phyloP scores from a whole-genome alignment of 169 alveolate genomes.

The Amoebophrya sp. region DNA sequence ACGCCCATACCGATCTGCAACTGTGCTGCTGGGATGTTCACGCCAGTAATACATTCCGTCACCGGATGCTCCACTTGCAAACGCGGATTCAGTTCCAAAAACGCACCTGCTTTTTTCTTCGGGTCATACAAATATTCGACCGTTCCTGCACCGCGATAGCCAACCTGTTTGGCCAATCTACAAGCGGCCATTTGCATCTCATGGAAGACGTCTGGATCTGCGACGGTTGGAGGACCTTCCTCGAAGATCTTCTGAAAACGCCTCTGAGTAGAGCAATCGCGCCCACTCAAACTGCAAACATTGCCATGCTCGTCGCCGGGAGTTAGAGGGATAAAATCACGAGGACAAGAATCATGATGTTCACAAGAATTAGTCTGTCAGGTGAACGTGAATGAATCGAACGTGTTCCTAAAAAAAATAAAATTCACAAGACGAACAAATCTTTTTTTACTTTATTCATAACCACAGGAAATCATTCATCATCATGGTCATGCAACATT shows the following conservation, averaged over 20 bases:
- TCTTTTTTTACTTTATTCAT: no score
- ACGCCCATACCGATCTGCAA: constrained; percentile 72
- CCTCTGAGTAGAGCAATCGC: constrained; percentile 72
- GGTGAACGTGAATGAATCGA: no score
- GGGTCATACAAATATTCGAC: constrained; percentile 82
- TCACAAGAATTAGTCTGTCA: no score
- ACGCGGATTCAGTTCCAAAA: constrained; percentile 60
- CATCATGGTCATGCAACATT: no score
- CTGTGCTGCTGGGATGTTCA: constrained; percentile 68
- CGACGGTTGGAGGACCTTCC: constrained; percentile 78
- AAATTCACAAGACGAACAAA: no score
- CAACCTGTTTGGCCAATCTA: constrained; percentile 73
- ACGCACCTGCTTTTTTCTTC: constrained; percentile 61
- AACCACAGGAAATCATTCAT: no score
- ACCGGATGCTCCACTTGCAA: constrained; percentile 87
- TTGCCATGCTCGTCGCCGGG: constrained; percentile 79
- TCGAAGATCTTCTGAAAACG: constrained; percentile 69
- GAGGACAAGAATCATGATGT: no score
- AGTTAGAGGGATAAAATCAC: no score
- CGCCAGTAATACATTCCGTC: constrained; percentile 82
- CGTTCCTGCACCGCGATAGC: constrained; percentile 82
- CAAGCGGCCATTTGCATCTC: constrained; percentile 79
- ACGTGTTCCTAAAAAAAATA: no score
- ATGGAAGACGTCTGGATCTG: constrained; percentile 62
- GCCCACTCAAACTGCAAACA: constrained; percentile 72